Percentiles rank a stretch among this genome's conserved stretches.
Evolutionary conservation across 2,329 filamentous ascomycete species (phyloP).

Genomic region (Ilyonectria sp.): DNA sequence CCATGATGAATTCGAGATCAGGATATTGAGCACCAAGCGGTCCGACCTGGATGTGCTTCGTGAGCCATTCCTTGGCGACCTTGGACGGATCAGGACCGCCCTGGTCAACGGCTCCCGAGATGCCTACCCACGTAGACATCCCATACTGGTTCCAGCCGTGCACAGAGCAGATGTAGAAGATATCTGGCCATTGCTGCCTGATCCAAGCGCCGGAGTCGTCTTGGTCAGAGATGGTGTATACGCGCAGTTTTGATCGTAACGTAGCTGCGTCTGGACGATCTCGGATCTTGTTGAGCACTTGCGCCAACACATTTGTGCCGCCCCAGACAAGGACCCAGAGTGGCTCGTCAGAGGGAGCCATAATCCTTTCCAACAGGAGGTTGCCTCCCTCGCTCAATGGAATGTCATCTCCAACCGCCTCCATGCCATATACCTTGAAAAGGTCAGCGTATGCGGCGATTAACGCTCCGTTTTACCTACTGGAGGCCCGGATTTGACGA

Average conservation of each 20-base stretch:
- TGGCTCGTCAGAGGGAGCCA: slow-evolving; percentile 50
- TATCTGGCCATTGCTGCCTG: slow-evolving; percentile 64
- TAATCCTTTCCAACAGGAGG: slow-evolving; percentile 55
- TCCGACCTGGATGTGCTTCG: slow-evolving; percentile 66
- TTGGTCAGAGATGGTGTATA: slow-evolving; percentile 72
- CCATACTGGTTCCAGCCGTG: slow-evolving; percentile 71
- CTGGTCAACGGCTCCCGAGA: slow-evolving; percentile 57
- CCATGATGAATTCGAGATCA: slow-evolving; percentile 64
- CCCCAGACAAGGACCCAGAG: slow-evolving; percentile 69
- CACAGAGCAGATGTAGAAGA: slow-evolving; percentile 69
- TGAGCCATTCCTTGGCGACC: slow-evolving; percentile 66
- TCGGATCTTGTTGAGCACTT: slow-evolving; percentile 53
- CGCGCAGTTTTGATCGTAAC: slow-evolving; percentile 60
- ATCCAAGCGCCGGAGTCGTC: slow-evolving; percentile 71
- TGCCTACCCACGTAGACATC: slow-evolving; percentile 69
- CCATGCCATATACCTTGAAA: slow-evolving; percentile 44
- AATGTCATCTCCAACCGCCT: slow-evolving; percentile 31
- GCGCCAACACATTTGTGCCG: slow-evolving; percentile 66
- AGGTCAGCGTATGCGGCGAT: not conserved
- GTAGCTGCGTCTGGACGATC: slow-evolving; percentile 50
- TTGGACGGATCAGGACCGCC: slow-evolving; percentile 59
- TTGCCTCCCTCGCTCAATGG: slow-evolving; percentile 56
- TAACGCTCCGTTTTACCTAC: not conserved
- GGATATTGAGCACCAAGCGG: slow-evolving; percentile 61
- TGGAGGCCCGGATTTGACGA: slow-evolving; percentile 54